Conservation (phyloP, 768 basidiomycete species). For the Pisolithus marmoratus region DNA sequence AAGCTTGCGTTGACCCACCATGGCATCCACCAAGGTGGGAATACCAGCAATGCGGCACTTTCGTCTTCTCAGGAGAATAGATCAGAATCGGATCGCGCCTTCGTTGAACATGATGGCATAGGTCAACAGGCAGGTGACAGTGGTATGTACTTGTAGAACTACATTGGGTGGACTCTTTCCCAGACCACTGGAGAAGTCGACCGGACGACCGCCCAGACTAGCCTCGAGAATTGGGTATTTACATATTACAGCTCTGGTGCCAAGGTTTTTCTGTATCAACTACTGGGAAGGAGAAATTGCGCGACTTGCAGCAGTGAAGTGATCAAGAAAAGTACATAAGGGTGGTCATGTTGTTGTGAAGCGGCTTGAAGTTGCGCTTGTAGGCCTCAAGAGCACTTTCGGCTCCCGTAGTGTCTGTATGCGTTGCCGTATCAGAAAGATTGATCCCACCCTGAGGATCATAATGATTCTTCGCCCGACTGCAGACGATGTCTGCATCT, state of each 20-base stretch:
- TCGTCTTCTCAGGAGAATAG: no score
- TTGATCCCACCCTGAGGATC: constrained; percentile 54
- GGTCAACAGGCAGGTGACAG: neutral
- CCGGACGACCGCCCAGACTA: no score
- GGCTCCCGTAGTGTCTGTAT: constrained; percentile 35
- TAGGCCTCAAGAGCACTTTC: constrained; percentile 43
- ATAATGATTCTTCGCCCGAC: constrained; percentile 77
- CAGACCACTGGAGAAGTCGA: neutral
- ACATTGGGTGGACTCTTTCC: neutral
- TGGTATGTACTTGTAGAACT: constrained; percentile 26
- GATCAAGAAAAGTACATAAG: constrained; percentile 56
- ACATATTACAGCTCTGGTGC: neutral
- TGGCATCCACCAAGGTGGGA: constrained; percentile 32
- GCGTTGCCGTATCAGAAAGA: constrained; percentile 55
- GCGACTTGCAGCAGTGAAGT: neutral
- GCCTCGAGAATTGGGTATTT: neutral
- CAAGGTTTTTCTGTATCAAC: neutral
- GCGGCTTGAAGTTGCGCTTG: constrained; percentile 48
- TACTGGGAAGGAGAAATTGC: neutral
- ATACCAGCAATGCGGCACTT: constrained; percentile 21
- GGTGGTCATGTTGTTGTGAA: constrained; percentile 44
- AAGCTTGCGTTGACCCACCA: constrained; percentile 60
- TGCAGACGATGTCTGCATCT: constrained; percentile 77
- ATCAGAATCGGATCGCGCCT: neutral
- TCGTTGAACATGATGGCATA: constrained; percentile 5